These are phyloP conservation scores for Aspergillus aculeatus DNA, from an alignment of 2,329 filamentous ascomycete species.

Conservation along the genomic window DNA sequence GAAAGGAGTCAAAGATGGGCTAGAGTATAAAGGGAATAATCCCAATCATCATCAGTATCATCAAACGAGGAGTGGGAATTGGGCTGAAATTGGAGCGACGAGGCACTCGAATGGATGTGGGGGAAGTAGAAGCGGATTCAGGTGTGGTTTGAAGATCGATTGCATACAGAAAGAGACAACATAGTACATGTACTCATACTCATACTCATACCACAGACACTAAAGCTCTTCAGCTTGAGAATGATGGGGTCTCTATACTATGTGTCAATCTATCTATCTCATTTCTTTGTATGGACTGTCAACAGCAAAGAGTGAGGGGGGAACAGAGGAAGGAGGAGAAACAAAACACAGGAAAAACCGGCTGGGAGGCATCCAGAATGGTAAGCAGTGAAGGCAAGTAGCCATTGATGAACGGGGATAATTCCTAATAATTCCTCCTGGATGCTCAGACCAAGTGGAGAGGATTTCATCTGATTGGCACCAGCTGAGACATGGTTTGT, in stretches of 20 bases:
- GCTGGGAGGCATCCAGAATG: neutral
- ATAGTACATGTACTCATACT: no score
- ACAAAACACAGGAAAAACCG: neutral
- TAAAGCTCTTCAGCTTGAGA: no score
- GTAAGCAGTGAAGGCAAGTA: neutral
- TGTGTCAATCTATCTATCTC: no score
- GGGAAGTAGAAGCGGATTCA: conserved; percentile 3
- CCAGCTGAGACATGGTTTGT: conserved; percentile 36
- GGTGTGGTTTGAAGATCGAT: neutral
- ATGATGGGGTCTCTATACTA: no score
- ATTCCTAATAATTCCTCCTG: conserved; percentile 16
- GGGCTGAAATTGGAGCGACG: conserved; percentile 19
- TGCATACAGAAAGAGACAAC: neutral
- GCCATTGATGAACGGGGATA: neutral
- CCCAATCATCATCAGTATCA: conserved; percentile 3
- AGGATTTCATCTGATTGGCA: conserved; percentile 19
- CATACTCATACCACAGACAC: no score
- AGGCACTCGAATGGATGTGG: conserved; percentile 10
- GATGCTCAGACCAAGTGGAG: conserved; percentile 17
- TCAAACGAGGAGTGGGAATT: conserved; percentile 13
- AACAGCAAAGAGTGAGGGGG: no score
- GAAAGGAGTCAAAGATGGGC: neutral
- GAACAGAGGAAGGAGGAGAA: neutral
- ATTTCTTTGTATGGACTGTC: no score
- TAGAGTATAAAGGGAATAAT: conserved; percentile 4